Percentiles rank a stretch among this genome's conserved stretches.
phyloP scores from a whole-genome alignment of 148 eudicot genomes.

The Camellia granthamiana region DNA sequence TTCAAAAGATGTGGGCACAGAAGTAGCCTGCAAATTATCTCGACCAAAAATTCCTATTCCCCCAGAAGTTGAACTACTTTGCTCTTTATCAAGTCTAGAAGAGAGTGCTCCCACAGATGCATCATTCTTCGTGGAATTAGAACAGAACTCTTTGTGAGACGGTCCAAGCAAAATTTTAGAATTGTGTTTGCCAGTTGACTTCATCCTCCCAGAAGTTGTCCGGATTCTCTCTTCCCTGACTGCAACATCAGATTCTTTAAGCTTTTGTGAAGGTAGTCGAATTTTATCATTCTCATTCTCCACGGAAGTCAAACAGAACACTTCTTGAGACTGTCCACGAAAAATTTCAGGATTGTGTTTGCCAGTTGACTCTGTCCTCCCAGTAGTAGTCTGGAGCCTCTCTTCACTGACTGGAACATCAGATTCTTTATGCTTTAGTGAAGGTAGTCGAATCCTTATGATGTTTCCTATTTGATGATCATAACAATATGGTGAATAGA shows the following conservation, averaged over 20 bases:
- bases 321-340: constrained; percentile 4
- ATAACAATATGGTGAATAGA: neutral
- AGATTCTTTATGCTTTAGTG: constrained; percentile 33
- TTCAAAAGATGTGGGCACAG: neutral
- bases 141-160: constrained; percentile 2
- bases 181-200: neutral
- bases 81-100: neutral
- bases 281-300: neutral
- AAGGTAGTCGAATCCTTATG: constrained; percentile 45
- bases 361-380: constrained; percentile 1
- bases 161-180: neutral
- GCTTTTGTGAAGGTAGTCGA: neutral
- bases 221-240: constrained; percentile 11
- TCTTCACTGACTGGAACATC: constrained; percentile 11
- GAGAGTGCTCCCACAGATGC: neutral
- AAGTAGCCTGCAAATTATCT: neutral
- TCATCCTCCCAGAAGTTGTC: constrained; percentile 22
- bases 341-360: neutral
- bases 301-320: neutral
- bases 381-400: constrained; percentile 24
- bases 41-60: neutral
- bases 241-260: constrained; percentile 25
- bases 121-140: constrained; percentile 4
- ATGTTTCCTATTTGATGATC: constrained; percentile 42
- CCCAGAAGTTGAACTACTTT: constrained; percentile 17